Percentiles rank a stretch among this genome's conserved stretches.
Evolutionary conservation across 1,139 yeast species (phyloP).

Genomic region (Hyphopichia buzzinii): DNA sequence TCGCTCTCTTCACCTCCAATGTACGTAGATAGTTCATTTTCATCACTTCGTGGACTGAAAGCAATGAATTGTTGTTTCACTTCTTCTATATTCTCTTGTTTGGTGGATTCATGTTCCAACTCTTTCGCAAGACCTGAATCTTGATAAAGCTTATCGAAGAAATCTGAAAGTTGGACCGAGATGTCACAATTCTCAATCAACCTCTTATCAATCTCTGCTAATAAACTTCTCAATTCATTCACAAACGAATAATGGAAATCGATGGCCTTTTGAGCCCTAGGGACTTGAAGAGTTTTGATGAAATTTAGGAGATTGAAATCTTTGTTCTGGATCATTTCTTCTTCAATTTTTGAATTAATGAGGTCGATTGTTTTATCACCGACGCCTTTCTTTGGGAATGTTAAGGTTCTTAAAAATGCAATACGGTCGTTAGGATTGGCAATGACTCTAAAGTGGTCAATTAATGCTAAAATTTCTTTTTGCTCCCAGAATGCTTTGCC

Average conservation of each 20-base stretch:
- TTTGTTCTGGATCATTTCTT: neutral
- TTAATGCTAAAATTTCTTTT: conserved; percentile 59
- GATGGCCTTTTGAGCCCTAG: conserved; percentile 12
- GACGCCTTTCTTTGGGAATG: conserved; percentile 66
- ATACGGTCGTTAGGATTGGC: conserved; percentile 56
- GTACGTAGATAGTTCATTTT: conserved; percentile 51
- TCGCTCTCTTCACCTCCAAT: conserved; percentile 21
- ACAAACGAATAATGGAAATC: conserved; percentile 29
- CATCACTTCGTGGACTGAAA: conserved; percentile 39
- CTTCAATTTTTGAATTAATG: conserved; percentile 15
- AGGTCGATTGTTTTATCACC: conserved; percentile 56
- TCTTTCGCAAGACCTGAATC: conserved; percentile 32
- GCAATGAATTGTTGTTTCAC: conserved; percentile 42
- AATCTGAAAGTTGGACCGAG: conserved; percentile 6
- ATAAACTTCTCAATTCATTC: conserved; percentile 20
- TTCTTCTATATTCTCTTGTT: conserved; percentile 39
- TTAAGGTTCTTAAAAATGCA: conserved; percentile 58
- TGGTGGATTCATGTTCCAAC: conserved; percentile 22
- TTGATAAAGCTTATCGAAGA: conserved; percentile 17
- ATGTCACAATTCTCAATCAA: neutral
- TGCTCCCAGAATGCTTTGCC: conserved; percentile 83
- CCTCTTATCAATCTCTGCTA: conserved; percentile 6
- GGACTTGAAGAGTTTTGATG: neutral
- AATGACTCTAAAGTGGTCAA: conserved; percentile 65
- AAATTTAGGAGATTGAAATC: neutral